Evolutionary conservation across 108 stramenopile species (phyloP).

Genomic region (Ochromonas danica): DNA sequence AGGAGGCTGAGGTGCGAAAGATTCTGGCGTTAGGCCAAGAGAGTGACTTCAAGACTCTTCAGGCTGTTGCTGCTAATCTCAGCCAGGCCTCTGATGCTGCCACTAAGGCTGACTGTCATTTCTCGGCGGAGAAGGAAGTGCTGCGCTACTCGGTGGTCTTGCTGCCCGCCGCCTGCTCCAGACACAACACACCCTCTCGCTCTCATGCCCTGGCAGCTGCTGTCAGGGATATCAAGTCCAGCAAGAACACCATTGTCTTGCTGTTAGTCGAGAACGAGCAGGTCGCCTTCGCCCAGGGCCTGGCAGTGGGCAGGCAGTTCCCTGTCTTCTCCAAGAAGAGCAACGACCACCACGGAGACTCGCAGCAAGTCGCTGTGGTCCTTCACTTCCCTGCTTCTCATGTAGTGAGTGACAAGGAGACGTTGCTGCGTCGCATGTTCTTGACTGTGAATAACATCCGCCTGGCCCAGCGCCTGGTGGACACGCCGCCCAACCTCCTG

Average conservation of each 20-base stretch:
- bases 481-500: slow-evolving; percentile 70
- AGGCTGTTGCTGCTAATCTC: too few relatives aligned
- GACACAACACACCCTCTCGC: slow-evolving; percentile 54
- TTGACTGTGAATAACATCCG: slow-evolving; percentile 59
- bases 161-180: slow-evolving; percentile 37
- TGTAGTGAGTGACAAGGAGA: slow-evolving; percentile 49
- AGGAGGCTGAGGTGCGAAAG: too few relatives aligned
- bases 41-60: too few relatives aligned
- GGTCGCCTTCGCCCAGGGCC: slow-evolving; percentile 45
- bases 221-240: slow-evolving; percentile 38
- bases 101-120: too few relatives aligned
- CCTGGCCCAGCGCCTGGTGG: slow-evolving; percentile 67
- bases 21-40: too few relatives aligned
- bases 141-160: too few relatives aligned
- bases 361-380: slow-evolving; percentile 40
- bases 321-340: slow-evolving; percentile 42
- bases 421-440: neutral
- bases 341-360: slow-evolving; percentile 30
- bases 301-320: slow-evolving; percentile 49
- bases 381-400: slow-evolving; percentile 42
- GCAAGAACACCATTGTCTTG: slow-evolving; percentile 42
- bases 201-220: slow-evolving; percentile 53
- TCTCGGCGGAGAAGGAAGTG: too few relatives aligned
- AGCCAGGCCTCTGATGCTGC: too few relatives aligned
- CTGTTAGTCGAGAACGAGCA: slow-evolving; percentile 39